Evolutionary conservation across 2,329 filamentous ascomycete genomes (phyloP).

Genomic region (Claviceps arundinis): DNA sequence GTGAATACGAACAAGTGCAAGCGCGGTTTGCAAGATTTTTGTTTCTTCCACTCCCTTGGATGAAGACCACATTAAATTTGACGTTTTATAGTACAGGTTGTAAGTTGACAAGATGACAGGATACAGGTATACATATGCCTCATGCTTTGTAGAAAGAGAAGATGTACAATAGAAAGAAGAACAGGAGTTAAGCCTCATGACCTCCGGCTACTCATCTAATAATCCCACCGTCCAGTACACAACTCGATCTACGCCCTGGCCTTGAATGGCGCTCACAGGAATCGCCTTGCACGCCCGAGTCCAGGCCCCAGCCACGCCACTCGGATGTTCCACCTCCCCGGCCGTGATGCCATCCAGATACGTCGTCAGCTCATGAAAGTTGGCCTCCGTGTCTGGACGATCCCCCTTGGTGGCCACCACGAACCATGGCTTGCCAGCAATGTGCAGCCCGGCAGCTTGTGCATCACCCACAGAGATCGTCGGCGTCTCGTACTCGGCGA

Average conservation of each 20-base stretch:
- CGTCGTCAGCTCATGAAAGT: conserved; percentile 54
- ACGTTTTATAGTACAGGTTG: too few relatives aligned
- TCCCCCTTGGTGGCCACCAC: conserved; percentile 92
- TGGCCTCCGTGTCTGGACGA: conserved; percentile 61
- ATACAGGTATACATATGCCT: too few relatives aligned
- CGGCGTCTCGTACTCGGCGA: conserved; percentile 9
- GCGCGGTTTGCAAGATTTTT: too few relatives aligned
- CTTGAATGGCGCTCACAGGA: conserved; percentile 80
- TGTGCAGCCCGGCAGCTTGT: conserved; percentile 40
- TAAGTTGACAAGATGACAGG: too few relatives aligned
- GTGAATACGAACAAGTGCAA: too few relatives aligned
- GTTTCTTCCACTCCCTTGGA: too few relatives aligned
- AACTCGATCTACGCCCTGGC: conserved; percentile 66
- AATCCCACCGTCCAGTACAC: conserved; percentile 60
- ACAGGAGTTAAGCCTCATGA: too few relatives aligned
- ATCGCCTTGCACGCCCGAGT: conserved; percentile 53
- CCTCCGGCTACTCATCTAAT: conserved; percentile 31
- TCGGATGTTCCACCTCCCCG: conserved; percentile 58
- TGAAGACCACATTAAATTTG: too few relatives aligned
- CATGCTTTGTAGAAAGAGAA: too few relatives aligned
- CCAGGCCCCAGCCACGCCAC: conserved; percentile 46
- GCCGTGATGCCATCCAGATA: conserved; percentile 57
- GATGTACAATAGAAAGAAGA: too few relatives aligned
- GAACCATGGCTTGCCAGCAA: conserved; percentile 93
- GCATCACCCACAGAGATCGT: background rate